These are phyloP conservation scores for Cicer bijugum DNA, from an alignment of 306 rosid species.

Conservation along the genomic window DNA sequence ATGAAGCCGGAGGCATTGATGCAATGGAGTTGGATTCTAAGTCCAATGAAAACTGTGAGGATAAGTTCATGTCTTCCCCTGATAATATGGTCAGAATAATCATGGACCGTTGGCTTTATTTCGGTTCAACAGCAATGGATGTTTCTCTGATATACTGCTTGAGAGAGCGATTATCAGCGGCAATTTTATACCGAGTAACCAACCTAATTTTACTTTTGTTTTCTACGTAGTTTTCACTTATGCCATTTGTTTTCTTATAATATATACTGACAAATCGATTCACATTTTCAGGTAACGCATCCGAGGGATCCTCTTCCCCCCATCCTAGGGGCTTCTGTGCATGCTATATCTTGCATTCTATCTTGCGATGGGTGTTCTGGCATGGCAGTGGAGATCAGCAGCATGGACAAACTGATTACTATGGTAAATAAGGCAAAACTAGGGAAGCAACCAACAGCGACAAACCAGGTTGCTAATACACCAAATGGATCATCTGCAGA, in stretches of 20 bases:
- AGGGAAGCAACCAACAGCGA: slow-evolving; percentile 34
- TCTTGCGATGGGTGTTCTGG: slow-evolving; percentile 72
- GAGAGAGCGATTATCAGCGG: slow-evolving; percentile 84
- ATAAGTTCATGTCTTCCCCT: slow-evolving; percentile 77
- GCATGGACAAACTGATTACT: slow-evolving; percentile 50
- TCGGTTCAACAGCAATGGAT: slow-evolving; percentile 77
- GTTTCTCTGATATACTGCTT: slow-evolving; percentile 91
- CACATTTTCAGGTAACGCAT: slow-evolving; percentile 62
- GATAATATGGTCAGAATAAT: slow-evolving; percentile 67
- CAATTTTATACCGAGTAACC: slow-evolving; percentile 72
- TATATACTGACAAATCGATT: slow-evolving; percentile 38
- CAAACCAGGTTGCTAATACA: slow-evolving; percentile 4
- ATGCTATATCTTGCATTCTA: slow-evolving; percentile 65
- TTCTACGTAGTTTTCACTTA: slow-evolving; percentile 16
- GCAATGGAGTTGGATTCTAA: slow-evolving; percentile 57
- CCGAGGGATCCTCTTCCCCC: slow-evolving; percentile 73
- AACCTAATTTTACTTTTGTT: not conserved
- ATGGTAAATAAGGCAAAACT: slow-evolving; percentile 50
- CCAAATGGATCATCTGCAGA: slow-evolving; percentile 43
- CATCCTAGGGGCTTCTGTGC: slow-evolving; percentile 57
- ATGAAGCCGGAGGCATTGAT: slow-evolving; percentile 62
- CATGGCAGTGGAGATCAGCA: slow-evolving; percentile 35
- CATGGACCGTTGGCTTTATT: slow-evolving; percentile 82
- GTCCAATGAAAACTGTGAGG: slow-evolving; percentile 52
- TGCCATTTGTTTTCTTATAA: not conserved